These are phyloP conservation scores for Nicotiana obtusifolia DNA, from an alignment of 257 asterid species.

Conservation along the genomic window DNA sequence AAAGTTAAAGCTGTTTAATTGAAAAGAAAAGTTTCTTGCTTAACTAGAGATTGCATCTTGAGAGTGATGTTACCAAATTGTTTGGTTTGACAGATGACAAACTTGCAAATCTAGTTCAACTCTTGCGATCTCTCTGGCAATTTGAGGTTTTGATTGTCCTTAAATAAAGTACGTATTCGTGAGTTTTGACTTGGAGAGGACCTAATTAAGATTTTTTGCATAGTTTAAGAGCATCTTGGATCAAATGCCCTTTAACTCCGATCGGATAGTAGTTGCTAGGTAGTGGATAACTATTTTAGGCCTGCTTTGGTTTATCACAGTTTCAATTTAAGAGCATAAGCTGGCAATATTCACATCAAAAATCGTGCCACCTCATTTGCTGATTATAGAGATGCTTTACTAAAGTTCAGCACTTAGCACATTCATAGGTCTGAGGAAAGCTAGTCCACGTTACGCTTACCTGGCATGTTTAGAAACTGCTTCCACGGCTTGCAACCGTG, in stretches of 20 bases:
- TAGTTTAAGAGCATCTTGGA: background rate
- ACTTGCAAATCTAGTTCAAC: background rate
- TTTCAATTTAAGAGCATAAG: background rate
- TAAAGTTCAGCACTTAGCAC: background rate
- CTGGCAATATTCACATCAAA: too few relatives aligned
- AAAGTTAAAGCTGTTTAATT: background rate
- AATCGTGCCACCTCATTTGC: too few relatives aligned
- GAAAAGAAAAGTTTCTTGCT: background rate
- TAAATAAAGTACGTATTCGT: background rate
- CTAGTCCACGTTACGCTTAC: background rate
- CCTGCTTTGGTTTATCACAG: background rate
- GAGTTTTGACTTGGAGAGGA: background rate
- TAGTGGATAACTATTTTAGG: too few relatives aligned
- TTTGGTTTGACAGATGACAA: background rate
- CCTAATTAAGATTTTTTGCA: background rate
- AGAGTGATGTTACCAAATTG: background rate
- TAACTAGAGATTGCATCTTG: background rate
- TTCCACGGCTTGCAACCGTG: background rate
- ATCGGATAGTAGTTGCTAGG: too few relatives aligned
- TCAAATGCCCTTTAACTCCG: too few relatives aligned
- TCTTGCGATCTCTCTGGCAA: background rate
- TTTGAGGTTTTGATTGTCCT: background rate
- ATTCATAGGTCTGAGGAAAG: background rate
- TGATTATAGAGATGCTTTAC: too few relatives aligned
- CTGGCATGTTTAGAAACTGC: background rate